phyloP scores from a whole-genome alignment of 2,329 filamentous ascomycete genomes.

The Eutypa lata region DNA sequence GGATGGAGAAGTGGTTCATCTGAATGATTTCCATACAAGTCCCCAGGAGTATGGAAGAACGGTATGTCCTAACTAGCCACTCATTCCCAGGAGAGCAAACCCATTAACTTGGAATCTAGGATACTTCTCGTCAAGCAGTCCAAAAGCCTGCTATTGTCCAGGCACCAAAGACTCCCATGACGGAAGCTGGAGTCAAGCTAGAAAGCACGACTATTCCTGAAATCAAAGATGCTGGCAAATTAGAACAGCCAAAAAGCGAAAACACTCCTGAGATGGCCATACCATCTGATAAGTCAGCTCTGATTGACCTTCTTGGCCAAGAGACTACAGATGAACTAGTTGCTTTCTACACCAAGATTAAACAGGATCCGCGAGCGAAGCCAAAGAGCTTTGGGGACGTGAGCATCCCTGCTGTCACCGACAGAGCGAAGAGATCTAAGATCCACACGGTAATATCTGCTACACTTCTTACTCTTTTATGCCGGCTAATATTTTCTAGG shows the following conservation, averaged over 20 bases:
- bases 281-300: constrained; percentile 14
- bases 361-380: constrained; percentile 13
- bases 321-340: constrained; percentile 19
- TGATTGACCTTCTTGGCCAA: constrained; percentile 21
- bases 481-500: constrained; percentile 20
- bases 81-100: background rate
- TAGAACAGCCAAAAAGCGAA: constrained; percentile 5
- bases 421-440: constrained; percentile 23
- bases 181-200: background rate
- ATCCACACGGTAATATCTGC: constrained; percentile 44
- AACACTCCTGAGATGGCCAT: constrained; percentile 9
- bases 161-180: background rate
- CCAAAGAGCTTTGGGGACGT: constrained; percentile 17
- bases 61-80: constrained; percentile 6
- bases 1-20: constrained; percentile 72
- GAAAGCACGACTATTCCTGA: background rate
- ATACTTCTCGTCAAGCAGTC: constrained; percentile 5
- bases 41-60: constrained; percentile 21
- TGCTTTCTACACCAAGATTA: constrained; percentile 19
- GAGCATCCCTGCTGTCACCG: constrained; percentile 22
- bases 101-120: constrained; percentile 1
- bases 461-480: background rate
- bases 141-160: constrained; percentile 1
- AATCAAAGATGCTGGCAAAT: constrained; percentile 1
- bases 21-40: constrained; percentile 48